Evolutionary conservation across 2,329 filamentous ascomycete species (phyloP).

Genomic region (Fusarium abutilonis): DNA sequence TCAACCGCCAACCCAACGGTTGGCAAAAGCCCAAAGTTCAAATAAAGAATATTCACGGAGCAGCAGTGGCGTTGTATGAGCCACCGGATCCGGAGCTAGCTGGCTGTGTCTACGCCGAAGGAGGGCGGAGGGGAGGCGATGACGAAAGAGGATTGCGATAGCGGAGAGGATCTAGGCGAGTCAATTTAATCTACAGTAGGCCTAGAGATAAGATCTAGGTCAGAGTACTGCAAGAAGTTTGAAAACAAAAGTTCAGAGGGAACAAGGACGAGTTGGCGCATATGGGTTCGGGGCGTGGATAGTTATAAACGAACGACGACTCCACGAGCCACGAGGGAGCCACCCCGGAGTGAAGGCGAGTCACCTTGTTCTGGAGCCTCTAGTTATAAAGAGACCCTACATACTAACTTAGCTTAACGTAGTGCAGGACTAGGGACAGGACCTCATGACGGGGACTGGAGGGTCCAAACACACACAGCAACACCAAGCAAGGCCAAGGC

Average conservation of each 20-base stretch:
- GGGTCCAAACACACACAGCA: conserved; percentile 31
- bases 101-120: conserved; percentile 19
- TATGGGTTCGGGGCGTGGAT: conserved; percentile 35
- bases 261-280: conserved; percentile 18
- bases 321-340: conserved; percentile 31
- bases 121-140: conserved; percentile 28
- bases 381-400: neutral
- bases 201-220: conserved; percentile 23
- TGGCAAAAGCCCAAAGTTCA: conserved; percentile 25
- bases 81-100: conserved; percentile 36
- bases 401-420: conserved; percentile 1
- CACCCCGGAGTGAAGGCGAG: conserved; percentile 20
- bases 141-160: conserved; percentile 32
- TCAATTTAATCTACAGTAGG: conserved; percentile 5
- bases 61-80: conserved; percentile 35
- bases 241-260: conserved; percentile 17
- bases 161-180: conserved; percentile 13
- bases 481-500: conserved; percentile 28
- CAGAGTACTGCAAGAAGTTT: conserved; percentile 15
- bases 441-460: conserved; percentile 39
- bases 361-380: conserved; percentile 6
- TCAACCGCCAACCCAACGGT: conserved; percentile 35
- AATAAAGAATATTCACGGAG: conserved; percentile 24
- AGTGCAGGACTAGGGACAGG: conserved; percentile 20
- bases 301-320: conserved; percentile 36